A percentile compares a stretch with the other conserved stretches of the same genome.
Conservation (phyloP, 129 eudicot genomes). For the Heracleum sosnowskyi region DNA sequence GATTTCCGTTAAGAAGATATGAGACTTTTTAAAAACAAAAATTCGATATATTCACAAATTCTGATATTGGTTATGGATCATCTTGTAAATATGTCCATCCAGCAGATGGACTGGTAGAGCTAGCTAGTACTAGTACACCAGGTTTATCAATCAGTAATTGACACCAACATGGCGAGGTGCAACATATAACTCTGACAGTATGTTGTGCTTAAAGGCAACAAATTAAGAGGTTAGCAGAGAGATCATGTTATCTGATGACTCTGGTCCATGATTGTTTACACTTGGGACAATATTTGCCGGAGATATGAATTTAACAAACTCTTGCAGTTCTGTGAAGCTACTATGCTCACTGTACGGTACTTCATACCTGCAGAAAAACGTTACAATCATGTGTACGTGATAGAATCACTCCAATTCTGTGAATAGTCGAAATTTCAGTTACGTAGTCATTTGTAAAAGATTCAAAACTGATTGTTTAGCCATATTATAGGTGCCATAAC, state of each 20-base stretch:
- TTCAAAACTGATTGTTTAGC: neutral
- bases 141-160: neutral
- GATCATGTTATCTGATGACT: conserved; percentile 51
- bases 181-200: neutral
- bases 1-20: neutral
- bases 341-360: conserved; percentile 97
- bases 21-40: neutral
- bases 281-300: conserved; percentile 84
- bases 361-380: conserved; percentile 57
- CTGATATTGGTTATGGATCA: neutral
- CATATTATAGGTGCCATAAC: neutral
- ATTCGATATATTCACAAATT: neutral
- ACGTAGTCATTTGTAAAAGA: neutral
- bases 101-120: neutral
- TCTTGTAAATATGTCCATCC: neutral
- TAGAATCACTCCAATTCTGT: neutral
- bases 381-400: neutral
- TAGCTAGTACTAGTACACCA: neutral
- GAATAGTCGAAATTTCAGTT: neutral
- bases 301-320: conserved; percentile 71
- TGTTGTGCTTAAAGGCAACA: neutral
- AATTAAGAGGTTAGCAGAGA: conserved; percentile 44
- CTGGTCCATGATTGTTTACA: conserved; percentile 70
- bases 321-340: conserved; percentile 80
- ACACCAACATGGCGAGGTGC: neutral